Evolutionary conservation across 73 alveolate species (phyloP).

Genomic region (Uronychia setigera): DNA sequence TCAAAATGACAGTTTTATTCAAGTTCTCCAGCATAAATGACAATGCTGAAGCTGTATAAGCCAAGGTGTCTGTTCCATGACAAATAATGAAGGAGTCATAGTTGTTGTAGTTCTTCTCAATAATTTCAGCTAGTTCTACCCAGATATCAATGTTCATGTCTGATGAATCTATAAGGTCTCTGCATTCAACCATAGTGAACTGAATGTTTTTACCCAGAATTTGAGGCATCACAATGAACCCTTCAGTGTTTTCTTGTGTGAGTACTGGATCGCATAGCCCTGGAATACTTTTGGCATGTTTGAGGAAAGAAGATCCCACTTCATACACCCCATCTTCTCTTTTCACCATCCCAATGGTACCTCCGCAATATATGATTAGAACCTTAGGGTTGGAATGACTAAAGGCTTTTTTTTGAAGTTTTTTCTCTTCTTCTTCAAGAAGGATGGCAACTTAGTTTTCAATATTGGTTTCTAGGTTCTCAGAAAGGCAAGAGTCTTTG

Average conservation of each 20-base stretch:
- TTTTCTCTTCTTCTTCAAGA: slow-evolving; percentile 3
- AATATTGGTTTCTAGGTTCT: not conserved
- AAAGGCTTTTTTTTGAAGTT: slow-evolving; percentile 22
- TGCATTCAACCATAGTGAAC: slow-evolving; percentile 56
- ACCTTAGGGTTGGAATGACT: slow-evolving; percentile 11
- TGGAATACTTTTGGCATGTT: not conserved
- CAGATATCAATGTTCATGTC: slow-evolving; percentile 78
- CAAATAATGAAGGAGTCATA: slow-evolving; percentile 56
- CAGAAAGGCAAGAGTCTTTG: too few relatives aligned
- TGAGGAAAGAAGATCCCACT: not conserved
- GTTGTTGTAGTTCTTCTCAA: slow-evolving; percentile 49
- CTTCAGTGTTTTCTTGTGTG: not conserved
- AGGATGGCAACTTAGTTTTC: not conserved
- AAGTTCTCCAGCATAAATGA: slow-evolving; percentile 58
- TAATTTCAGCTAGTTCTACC: slow-evolving; percentile 47
- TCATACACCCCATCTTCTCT: slow-evolving; percentile 16
- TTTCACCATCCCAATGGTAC: slow-evolving; percentile 39
- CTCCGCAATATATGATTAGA: slow-evolving; percentile 32
- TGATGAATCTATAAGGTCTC: slow-evolving; percentile 73
- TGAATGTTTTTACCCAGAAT: slow-evolving; percentile 19
- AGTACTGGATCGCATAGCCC: not conserved
- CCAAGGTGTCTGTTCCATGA: slow-evolving; percentile 65
- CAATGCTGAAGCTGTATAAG: slow-evolving; percentile 50
- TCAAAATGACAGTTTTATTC: slow-evolving; percentile 58
- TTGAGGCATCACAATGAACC: not conserved